These are phyloP conservation scores for Leccinum longicurvipes DNA, from an alignment of 768 basidiomycete genomes.

Conservation along the genomic window DNA sequence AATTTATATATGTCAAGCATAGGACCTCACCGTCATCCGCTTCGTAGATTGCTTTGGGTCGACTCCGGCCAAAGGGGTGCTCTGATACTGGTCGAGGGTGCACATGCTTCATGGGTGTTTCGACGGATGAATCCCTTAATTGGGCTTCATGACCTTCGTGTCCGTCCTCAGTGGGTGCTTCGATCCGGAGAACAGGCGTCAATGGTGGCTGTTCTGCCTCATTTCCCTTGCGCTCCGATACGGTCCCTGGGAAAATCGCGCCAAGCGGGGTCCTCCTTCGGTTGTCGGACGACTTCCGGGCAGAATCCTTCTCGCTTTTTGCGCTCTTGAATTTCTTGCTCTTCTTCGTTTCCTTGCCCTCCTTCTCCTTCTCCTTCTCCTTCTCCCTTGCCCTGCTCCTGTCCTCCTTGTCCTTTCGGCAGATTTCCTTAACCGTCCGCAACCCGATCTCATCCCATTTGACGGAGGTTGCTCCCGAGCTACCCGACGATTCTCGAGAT, in stretches of 20 bases:
- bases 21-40: conserved; percentile 42
- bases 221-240: conserved; percentile 17
- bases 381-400: conserved; percentile 37
- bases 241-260: conserved; percentile 55
- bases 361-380: conserved; percentile 33
- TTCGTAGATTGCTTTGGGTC: conserved; percentile 48
- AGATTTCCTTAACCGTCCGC: conserved; percentile 46
- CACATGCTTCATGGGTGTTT: conserved; percentile 39
- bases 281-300: conserved; percentile 46
- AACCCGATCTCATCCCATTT: conserved; percentile 51
- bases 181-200: conserved; percentile 38
- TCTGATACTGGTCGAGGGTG: conserved; percentile 64
- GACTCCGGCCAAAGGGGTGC: conserved; percentile 47
- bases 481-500: conserved; percentile 39
- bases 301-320: conserved; percentile 33
- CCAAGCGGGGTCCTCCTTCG: conserved; percentile 51
- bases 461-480: conserved; percentile 43
- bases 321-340: conserved; percentile 27
- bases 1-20: background rate
- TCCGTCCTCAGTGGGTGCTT: conserved; percentile 50
- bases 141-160: background rate
- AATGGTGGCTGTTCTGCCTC: background rate
- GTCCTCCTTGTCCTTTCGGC: conserved; percentile 37
- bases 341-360: conserved; percentile 32
- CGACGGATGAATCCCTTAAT: background rate